phyloP scores from a whole-genome alignment of 2,329 filamentous ascomycete species.

The Tetracladium maxilliforme region DNA sequence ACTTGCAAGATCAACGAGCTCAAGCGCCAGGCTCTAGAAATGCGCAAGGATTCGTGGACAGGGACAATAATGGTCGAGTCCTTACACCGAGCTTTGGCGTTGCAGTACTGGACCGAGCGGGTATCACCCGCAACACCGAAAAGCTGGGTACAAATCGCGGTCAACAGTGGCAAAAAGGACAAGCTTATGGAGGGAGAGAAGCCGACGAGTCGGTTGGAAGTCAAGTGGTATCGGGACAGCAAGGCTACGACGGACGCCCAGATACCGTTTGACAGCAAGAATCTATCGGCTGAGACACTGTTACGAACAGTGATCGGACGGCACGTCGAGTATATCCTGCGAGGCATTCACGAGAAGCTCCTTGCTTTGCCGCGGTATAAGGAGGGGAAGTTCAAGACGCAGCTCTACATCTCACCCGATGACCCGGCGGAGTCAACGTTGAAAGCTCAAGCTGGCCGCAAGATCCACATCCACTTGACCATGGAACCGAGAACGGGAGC shows the following conservation, averaged over 20 bases:
- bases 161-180: slow-evolving; percentile 48
- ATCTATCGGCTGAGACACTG: slow-evolving; percentile 60
- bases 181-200: slow-evolving; percentile 23
- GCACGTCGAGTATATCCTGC: slow-evolving; percentile 60
- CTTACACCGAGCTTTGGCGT: slow-evolving; percentile 65
- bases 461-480: slow-evolving; percentile 42
- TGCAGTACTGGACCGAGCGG: slow-evolving; percentile 80
- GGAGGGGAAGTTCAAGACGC: slow-evolving; percentile 40
- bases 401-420: slow-evolving; percentile 37
- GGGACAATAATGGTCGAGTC: slow-evolving; percentile 64
- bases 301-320: slow-evolving; percentile 60
- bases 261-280: slow-evolving; percentile 50
- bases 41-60: slow-evolving; percentile 62
- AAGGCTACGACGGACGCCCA: slow-evolving; percentile 56
- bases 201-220: slow-evolving; percentile 36
- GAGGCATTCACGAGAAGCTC: slow-evolving; percentile 48
- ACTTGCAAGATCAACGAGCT: slow-evolving; percentile 84
- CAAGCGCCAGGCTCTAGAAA: slow-evolving; percentile 57
- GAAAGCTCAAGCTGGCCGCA: slow-evolving; percentile 52
- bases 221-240: slow-evolving; percentile 76
- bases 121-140: slow-evolving; percentile 44
- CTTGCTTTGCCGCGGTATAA: slow-evolving; percentile 44
- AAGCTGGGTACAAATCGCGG: slow-evolving; percentile 82
- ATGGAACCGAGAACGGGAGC: slow-evolving; percentile 70
- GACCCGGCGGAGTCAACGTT: slow-evolving; percentile 56